A percentile compares a stretch with the other conserved stretches of the same genome.
These are phyloP conservation scores for Sporopachydermia quercuum DNA, from an alignment of 805 yeast genomes.

Conservation along the genomic window DNA sequence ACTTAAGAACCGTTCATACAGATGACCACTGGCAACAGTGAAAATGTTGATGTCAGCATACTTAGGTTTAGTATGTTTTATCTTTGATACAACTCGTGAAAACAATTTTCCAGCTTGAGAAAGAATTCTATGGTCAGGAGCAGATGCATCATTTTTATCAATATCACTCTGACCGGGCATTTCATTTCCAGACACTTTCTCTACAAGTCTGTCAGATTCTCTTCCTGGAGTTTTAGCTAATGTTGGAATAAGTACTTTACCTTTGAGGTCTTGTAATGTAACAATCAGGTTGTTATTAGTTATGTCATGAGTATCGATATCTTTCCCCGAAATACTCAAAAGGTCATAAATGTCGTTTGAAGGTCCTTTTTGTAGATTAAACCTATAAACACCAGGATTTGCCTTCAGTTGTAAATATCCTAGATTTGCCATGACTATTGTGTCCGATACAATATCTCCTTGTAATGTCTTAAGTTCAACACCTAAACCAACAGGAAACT, in stretches of 20 bases:
- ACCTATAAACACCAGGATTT: conserved; percentile 53
- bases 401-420: conserved; percentile 77
- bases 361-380: conserved; percentile 29
- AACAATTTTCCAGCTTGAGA: conserved; percentile 5
- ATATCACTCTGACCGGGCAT: conserved; percentile 5
- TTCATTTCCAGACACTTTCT: conserved; percentile 6
- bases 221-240: conserved; percentile 27
- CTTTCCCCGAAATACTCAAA: conserved; percentile 20
- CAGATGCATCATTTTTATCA: conserved; percentile 9
- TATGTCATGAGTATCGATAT: conserved; percentile 4
- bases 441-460: conserved; percentile 27
- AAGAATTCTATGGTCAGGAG: conserved; percentile 8
- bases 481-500: conserved; percentile 37
- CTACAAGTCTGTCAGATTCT: conserved; percentile 12
- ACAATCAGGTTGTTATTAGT: conserved; percentile 16
- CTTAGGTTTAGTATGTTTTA: conserved; percentile 6
- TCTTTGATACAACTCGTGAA: conserved; percentile 3
- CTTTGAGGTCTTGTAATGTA: conserved; percentile 28
- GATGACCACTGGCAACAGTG: conserved; percentile 69
- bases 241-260: conserved; percentile 30
- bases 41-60: conserved; percentile 65
- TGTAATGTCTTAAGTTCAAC: conserved; percentile 24
- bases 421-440: conserved; percentile 60
- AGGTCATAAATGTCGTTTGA: conserved; percentile 26
- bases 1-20: conserved; percentile 57